Base-by-base conservation (phyloP, 2,329 filamentous ascomycete species). In the Phoma herbarum region DNA sequence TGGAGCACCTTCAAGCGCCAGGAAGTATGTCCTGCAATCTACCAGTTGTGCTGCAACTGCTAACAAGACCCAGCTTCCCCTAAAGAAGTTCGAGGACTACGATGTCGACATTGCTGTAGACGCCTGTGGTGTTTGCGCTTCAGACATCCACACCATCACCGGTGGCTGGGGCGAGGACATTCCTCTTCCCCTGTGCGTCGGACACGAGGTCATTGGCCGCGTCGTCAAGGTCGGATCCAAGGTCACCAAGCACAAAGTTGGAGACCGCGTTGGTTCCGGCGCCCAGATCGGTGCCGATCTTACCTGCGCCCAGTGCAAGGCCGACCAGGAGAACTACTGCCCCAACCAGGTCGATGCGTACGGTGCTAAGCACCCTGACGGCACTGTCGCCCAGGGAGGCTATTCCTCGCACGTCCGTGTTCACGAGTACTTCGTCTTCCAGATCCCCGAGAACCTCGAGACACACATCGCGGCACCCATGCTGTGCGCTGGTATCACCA, bases 91-190 rank as follows among this genome's bases (percentile, higher is more conserved):
- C 75, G 91, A 89, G 65, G 91, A 93, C 75, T 85, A 91, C 78
- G 92, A 97, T 74, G 87, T 97, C 69, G 92, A 96, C 75, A 86
- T 97, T 79, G 90, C 93, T 82, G 89, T 97, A 70, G 88, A 93
- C 66, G 88, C 66, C 20, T 78, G 76, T 62, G 76, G 76, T 71
- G 82, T 84, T 54, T 84, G 82, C 74, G 80, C 78, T 49, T 80
- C 77, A 39, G 81, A 83, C 62, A 71, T 82, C 28, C 81, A 83
- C 74, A 82, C 77, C 63, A 82, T 81, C 67, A 78, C 71, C 55
- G 81, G 82, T 53, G 88, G 88, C 61, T 91, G 88, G 88, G 88
- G 86, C 58, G 81, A 79, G 33, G 85, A 87, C 64, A 80, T 83
- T 39, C 87, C 85, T 52, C 77, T 84, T 31, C 87, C 88, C 44